Conservation (phyloP, 208 protist genomes). For the Kentomonas sorsogonicus region DNA sequence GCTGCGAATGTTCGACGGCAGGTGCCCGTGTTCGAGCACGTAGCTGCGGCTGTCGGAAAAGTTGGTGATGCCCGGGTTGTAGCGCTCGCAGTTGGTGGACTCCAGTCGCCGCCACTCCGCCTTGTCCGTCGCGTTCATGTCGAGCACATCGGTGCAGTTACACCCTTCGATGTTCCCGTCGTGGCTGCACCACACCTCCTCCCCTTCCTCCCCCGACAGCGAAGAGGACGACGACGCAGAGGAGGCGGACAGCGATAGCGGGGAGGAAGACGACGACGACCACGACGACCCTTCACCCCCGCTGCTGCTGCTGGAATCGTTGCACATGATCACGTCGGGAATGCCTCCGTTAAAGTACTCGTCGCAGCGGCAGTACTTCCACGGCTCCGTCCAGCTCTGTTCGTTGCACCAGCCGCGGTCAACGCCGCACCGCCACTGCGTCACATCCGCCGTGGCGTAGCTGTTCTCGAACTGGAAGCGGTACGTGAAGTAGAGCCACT, state of each 20-base stretch:
- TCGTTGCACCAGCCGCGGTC: conserved; percentile 35
- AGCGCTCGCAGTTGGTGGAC: not conserved
- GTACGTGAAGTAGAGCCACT: conserved; percentile 36
- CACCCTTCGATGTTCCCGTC: not conserved
- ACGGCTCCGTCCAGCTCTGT: too few species aligned
- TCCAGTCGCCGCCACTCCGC: not conserved
- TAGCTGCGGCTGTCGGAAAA: conserved; percentile 21
- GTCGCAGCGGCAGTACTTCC: too few species aligned
- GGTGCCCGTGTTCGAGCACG: conserved; percentile 6
- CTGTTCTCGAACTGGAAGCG: conserved; percentile 33
- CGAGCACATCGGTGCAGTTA: not conserved
- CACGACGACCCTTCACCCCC: not conserved
- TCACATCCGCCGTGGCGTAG: conserved; percentile 16
- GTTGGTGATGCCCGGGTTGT: conserved; percentile 21
- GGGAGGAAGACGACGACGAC: conserved; percentile 1
- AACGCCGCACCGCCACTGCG: conserved; percentile 21
- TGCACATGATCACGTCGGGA: not conserved
- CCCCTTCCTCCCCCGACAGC: not conserved
- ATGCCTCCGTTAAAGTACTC: too few species aligned
- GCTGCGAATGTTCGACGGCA: conserved; percentile 19
- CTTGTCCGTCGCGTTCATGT: not conserved
- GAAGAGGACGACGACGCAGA: not conserved
- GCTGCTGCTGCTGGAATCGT: conserved; percentile 1
- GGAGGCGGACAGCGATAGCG: not conserved
- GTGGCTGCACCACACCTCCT: too few species aligned